These are phyloP conservation scores for Carpinus viminea DNA, from an alignment of 306 rosid species.

Conservation along the genomic window DNA sequence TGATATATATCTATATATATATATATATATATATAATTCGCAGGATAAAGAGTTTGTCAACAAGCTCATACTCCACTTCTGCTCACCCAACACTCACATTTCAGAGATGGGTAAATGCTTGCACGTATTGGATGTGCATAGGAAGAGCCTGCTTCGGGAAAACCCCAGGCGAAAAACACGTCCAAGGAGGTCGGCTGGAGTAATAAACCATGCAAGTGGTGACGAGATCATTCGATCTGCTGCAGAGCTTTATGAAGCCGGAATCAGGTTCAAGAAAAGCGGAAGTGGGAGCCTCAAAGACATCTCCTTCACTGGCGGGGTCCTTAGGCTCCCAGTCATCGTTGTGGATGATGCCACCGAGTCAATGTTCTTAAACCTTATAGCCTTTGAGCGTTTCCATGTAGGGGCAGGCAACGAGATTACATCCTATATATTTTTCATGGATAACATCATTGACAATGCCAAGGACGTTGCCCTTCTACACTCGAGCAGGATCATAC, in stretches of 20 bases:
- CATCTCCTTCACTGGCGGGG: constrained; percentile 34
- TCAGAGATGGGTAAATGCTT: constrained; percentile 24
- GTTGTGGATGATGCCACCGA: constrained; percentile 37
- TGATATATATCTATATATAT: neutral
- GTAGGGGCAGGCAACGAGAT: constrained; percentile 41
- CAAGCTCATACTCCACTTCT: constrained; percentile 31
- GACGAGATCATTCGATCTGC: constrained; percentile 38
- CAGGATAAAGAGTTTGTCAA: constrained; percentile 32
- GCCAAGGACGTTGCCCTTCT: constrained; percentile 35
- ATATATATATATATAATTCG: too few species aligned
- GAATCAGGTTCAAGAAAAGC: constrained; percentile 41
- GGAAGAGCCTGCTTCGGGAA: constrained; percentile 25
- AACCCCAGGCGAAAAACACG: neutral
- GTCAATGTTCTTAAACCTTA: constrained; percentile 39
- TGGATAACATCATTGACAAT: constrained; percentile 47
- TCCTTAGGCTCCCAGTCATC: constrained; percentile 33
- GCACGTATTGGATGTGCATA: constrained; percentile 45
- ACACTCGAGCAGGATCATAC: constrained; percentile 24
- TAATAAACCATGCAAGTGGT: neutral
- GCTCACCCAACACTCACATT: neutral
- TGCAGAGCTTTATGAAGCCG: constrained; percentile 44
- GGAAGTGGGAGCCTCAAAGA: constrained; percentile 30
- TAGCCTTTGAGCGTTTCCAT: constrained; percentile 54
- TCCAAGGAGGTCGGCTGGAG: neutral
- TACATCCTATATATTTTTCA: constrained; percentile 41